phyloP scores from a whole-genome alignment of 2,329 filamentous ascomycete genomes.

The Davidsoniella neocaledoniae region DNA sequence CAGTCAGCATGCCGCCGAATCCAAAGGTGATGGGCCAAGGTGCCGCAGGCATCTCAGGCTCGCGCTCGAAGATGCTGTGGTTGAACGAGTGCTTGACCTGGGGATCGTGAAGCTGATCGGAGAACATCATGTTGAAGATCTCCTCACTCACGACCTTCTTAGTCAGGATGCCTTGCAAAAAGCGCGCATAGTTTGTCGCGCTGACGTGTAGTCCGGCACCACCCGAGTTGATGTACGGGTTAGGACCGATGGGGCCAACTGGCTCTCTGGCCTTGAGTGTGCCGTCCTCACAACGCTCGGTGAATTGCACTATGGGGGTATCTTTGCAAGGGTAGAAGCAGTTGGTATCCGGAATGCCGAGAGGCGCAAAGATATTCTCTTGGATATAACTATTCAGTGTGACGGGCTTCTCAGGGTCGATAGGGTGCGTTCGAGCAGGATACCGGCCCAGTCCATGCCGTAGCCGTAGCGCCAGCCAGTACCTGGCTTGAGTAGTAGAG shows the following conservation, averaged over 20 bases:
- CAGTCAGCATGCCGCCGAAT: slow-evolving; percentile 24
- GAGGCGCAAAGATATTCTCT: slow-evolving; percentile 21
- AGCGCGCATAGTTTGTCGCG: slow-evolving; percentile 23
- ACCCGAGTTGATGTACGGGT: slow-evolving; percentile 24
- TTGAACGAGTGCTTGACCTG: slow-evolving; percentile 16
- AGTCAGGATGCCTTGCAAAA: slow-evolving; percentile 21
- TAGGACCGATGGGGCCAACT: slow-evolving; percentile 15
- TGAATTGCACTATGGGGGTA: slow-evolving; percentile 10
- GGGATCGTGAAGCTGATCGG: slow-evolving; percentile 23
- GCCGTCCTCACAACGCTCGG: slow-evolving; percentile 12
- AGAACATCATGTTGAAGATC: slow-evolving; percentile 22
- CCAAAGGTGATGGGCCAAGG: slow-evolving; percentile 22
- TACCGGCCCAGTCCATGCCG: slow-evolving; percentile 30
- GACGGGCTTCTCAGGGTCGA: slow-evolving; percentile 14
- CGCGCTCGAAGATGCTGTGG: slow-evolving; percentile 12
- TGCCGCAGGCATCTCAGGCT: slow-evolving; percentile 21
- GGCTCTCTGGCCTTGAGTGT: slow-evolving; percentile 14
- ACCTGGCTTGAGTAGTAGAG: slow-evolving; percentile 28
- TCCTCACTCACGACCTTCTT: slow-evolving; percentile 19
- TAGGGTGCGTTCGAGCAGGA: slow-evolving; percentile 22
- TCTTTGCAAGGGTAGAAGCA: slow-evolving; percentile 21
- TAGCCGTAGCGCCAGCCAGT: slow-evolving; percentile 32
- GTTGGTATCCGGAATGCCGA: slow-evolving; percentile 18
- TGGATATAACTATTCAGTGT: slow-evolving; percentile 25
- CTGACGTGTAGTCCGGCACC: slow-evolving; percentile 28